Percentiles rank a stretch among this genome's conserved stretches.
Evolutionary conservation across 148 eudicot genomes (phyloP).

Genomic region (Pharnaceum exiguum): DNA sequence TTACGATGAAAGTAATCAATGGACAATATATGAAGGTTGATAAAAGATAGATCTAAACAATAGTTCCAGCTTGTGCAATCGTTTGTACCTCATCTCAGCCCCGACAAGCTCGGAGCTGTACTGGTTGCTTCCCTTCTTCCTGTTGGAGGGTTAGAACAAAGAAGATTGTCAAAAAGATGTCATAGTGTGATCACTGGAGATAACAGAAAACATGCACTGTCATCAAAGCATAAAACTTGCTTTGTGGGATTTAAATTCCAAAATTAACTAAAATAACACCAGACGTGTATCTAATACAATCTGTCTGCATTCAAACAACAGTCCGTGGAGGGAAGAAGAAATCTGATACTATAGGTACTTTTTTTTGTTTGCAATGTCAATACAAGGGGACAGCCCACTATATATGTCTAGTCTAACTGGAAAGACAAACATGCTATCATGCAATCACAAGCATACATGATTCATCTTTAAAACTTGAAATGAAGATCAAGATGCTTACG

Average conservation of each 20-base stretch:
- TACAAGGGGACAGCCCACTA: too few relatives aligned
- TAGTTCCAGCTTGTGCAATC: too few relatives aligned
- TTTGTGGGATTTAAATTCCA: too few relatives aligned
- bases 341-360: too few relatives aligned
- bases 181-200: background rate
- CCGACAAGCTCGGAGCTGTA: conserved; percentile 2
- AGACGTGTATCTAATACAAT: too few relatives aligned
- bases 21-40: background rate
- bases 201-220: background rate
- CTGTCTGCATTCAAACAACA: too few relatives aligned
- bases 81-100: background rate
- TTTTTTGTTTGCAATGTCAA: too few relatives aligned
- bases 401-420: too few relatives aligned
- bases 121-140: conserved; percentile 7
- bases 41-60: background rate
- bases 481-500: conserved; percentile 21
- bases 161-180: background rate
- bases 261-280: too few relatives aligned
- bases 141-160: background rate
- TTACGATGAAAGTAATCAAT: background rate
- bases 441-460: background rate
- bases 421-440: background rate
- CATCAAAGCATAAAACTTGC: too few relatives aligned
- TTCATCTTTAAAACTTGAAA: background rate
- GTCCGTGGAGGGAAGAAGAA: too few relatives aligned